Base-by-base conservation (phyloP, 1,284 basidiomycete genomes). In the Naganishia sp. region DNA sequence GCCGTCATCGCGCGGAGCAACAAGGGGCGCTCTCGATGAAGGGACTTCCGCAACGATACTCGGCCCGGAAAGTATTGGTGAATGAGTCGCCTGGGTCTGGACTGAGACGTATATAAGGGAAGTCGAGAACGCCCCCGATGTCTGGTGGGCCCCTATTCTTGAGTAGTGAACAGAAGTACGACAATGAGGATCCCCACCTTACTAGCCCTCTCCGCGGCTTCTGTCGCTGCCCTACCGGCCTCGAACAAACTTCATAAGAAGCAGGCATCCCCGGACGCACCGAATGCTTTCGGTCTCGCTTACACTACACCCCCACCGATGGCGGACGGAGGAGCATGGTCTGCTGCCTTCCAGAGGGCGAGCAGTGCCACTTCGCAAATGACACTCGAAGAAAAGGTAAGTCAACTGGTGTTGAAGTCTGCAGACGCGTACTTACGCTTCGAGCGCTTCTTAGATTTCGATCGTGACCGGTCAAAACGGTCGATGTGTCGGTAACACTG, bases 401-500 rank as follows among this genome's bases (percentile, higher is more conserved):
- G 70, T 47, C 7, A 10, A 10, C 0, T 13, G 35, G 7, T 13
- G 35, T 39, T 6, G 35, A 39, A 13, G 13, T 13, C 7, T 3
- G 2, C 3, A 6, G 35, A 13, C 4, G 2, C 7, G 35, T 9
- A 39, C 13, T 39, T 6, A 39, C 35, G 35, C 35, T 28, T 45
- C 11, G 21, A 49, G n/a, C 39, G 21, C 2, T 21, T 41, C 9
- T 9, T 21, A 76, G 75, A 71, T 77, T 53, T 77, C 76, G 60
- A 53, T 80, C 41, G 78, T 77, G 0, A 73, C 75, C 0, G 75
- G 74, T 15, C 50, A 72, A 11, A 49, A 46, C 18, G 79, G 86
- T 0, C 84, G 83, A n/a, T 90, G 88, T 75, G 86, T 87, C 58
- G 87, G 87, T 68, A 81, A 86, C 71, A 76, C 82, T 10, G 83